These are phyloP conservation scores for Elongisporangium senticosum DNA, from an alignment of 352 stramenopile genomes.

Conservation along the genomic window DNA sequence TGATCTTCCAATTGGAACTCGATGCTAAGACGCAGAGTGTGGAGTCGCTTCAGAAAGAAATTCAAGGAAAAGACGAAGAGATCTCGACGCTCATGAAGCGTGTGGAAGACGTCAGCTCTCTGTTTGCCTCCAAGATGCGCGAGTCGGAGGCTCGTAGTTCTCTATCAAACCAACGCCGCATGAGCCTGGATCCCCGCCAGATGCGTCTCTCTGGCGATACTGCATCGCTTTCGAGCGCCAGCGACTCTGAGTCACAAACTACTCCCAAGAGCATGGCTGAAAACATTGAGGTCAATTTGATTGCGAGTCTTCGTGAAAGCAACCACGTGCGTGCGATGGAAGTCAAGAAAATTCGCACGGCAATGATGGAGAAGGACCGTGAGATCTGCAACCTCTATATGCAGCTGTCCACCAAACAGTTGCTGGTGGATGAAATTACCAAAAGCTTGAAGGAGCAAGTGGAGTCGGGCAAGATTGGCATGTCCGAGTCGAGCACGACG, in stretches of 20 bases:
- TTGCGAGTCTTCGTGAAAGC: neutral
- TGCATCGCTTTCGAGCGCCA: neutral
- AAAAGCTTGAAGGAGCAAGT: conserved; percentile 56
- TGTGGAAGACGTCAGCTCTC: conserved; percentile 19
- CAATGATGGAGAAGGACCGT: conserved; percentile 69
- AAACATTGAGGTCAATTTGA: neutral
- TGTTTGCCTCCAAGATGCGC: conserved; percentile 20
- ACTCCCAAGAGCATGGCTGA: neutral
- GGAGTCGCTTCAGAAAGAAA: conserved; percentile 22
- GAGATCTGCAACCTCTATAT: conserved; percentile 79
- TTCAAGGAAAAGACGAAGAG: conserved; percentile 42
- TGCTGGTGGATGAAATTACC: conserved; percentile 68
- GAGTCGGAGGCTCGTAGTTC: conserved; percentile 7
- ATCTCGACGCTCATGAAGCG: conserved; percentile 36
- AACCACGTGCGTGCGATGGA: conserved; percentile 24
- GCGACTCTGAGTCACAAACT: neutral
- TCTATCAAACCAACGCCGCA: neutral
- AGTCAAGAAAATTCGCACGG: conserved; percentile 34
- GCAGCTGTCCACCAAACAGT: conserved; percentile 77
- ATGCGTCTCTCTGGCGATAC: neutral
- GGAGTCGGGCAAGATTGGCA: conserved; percentile 20
- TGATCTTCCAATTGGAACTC: conserved; percentile 36
- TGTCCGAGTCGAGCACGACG: neutral
- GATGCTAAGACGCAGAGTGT: conserved; percentile 22
- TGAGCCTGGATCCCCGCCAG: neutral